Evolutionary conservation across 306 rosid species (phyloP).

Genomic region (Rosa lucieae): DNA sequence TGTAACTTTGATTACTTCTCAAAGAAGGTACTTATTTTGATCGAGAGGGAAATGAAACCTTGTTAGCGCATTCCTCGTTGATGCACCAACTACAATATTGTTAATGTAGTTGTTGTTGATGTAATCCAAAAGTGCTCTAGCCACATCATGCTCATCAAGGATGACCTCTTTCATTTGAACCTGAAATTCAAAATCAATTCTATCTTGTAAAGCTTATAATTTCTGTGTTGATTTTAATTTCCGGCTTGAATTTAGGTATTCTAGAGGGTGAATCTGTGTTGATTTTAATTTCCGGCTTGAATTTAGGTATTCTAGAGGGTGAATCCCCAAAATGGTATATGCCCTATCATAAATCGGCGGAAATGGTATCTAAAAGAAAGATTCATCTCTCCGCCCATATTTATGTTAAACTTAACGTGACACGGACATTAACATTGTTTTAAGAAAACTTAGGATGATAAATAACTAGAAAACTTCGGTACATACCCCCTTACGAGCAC

Average conservation of each 20-base stretch:
- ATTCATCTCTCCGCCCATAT: background rate
- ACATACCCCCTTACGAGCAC: constrained; percentile 68
- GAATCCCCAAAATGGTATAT: background rate
- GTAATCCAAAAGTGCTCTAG: constrained; percentile 59
- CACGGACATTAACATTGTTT: too few relatives aligned
- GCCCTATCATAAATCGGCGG: too few relatives aligned
- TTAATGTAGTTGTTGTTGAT: constrained; percentile 43
- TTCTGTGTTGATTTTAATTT: background rate
- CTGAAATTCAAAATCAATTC: constrained; percentile 30
- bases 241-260: background rate
- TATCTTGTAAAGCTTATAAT: background rate
- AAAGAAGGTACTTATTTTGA: background rate
- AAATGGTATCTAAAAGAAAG: too few relatives aligned
- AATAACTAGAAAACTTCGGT: background rate
- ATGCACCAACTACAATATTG: constrained; percentile 72
- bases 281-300: background rate
- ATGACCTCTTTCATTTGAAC: constrained; percentile 62
- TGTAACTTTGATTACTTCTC: background rate
- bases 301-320: background rate
- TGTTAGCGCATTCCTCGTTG: constrained; percentile 56
- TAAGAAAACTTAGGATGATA: too few relatives aligned
- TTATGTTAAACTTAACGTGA: too few relatives aligned
- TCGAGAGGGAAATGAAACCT: constrained; percentile 35
- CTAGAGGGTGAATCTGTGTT: too few relatives aligned
- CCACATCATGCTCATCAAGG: constrained; percentile 58